These are phyloP conservation scores for Alternaria triticimaculans DNA, from an alignment of 2,329 filamentous ascomycete genomes.

Conservation along the genomic window DNA sequence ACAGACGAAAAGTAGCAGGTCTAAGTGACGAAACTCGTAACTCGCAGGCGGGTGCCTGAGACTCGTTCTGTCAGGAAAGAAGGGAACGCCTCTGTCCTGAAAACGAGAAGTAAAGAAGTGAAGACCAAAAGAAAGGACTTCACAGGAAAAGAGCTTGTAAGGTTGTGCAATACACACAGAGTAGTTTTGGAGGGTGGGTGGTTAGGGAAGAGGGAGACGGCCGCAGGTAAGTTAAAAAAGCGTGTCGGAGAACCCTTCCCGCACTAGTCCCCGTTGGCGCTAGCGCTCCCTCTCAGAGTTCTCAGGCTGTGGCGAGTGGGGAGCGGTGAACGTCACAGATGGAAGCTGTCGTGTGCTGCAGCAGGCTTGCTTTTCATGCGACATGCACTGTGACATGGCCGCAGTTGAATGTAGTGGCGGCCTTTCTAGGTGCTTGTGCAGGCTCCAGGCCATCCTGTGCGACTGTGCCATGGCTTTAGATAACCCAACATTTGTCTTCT, in stretches of 20 bases:
- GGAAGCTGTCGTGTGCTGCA: slow-evolving; percentile 10
- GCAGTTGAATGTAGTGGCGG: slow-evolving; percentile 1
- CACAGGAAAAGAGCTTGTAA: slow-evolving; percentile 42
- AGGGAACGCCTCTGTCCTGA: slow-evolving; percentile 47
- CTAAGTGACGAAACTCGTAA: slow-evolving; percentile 41
- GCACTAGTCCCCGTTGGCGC: slow-evolving; percentile 19
- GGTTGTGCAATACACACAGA: slow-evolving; percentile 41
- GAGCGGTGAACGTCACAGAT: slow-evolving; percentile 34
- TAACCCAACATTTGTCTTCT: not conserved
- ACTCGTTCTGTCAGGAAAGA: slow-evolving; percentile 48
- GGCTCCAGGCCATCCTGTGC: not conserved
- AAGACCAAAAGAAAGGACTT: slow-evolving; percentile 52
- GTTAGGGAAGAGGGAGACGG: slow-evolving; percentile 29
- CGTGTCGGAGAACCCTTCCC: slow-evolving; percentile 27
- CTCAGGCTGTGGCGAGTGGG: slow-evolving; percentile 26
- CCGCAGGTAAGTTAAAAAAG: slow-evolving; percentile 29
- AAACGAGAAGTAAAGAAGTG: slow-evolving; percentile 50
- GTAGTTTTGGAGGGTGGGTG: slow-evolving; percentile 38
- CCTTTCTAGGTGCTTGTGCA: slow-evolving; percentile 2
- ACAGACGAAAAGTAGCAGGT: slow-evolving; percentile 37
- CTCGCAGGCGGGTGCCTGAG: slow-evolving; percentile 50
- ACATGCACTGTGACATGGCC: slow-evolving; percentile 11
- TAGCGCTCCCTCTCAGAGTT: slow-evolving; percentile 8
- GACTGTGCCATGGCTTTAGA: not conserved
- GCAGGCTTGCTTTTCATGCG: slow-evolving; percentile 12